These are phyloP conservation scores for Monosporascus sp. DNA, from an alignment of 2,329 filamentous ascomycete genomes.

Conservation along the genomic window DNA sequence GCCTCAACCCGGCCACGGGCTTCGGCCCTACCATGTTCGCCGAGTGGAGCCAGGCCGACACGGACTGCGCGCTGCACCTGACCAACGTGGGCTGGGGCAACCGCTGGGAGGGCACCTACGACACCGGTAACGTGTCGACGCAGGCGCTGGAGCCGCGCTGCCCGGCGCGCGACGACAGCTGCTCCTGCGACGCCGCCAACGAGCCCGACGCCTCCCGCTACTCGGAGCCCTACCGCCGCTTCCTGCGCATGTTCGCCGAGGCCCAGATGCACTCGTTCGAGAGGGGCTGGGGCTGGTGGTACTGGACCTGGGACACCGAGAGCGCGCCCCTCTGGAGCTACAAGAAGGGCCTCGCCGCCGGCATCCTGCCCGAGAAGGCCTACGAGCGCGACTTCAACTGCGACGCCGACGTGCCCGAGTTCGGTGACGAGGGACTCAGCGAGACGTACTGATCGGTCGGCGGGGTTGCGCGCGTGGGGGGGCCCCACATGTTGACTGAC, in stretches of 20 bases:
- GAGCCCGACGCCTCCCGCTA: constrained; percentile 47
- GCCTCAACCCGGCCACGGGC: constrained; percentile 68
- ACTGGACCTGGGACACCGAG: constrained; percentile 98
- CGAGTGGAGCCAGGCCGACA: constrained; percentile 97
- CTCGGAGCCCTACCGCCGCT: constrained; percentile 57
- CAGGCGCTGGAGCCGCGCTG: constrained; percentile 68
- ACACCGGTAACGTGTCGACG: constrained; percentile 57
- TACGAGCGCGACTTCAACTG: constrained; percentile 69
- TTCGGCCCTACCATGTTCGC: constrained; percentile 93
- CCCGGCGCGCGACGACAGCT: constrained; percentile 59
- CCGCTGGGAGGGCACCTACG: constrained; percentile 85
- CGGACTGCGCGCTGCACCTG: constrained; percentile 81
- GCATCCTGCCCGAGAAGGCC: constrained; percentile 72
- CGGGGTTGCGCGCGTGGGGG: too few species aligned
- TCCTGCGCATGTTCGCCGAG: constrained; percentile 84
- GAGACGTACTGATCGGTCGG: constrained; percentile 40
- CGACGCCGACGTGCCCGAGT: constrained; percentile 49
- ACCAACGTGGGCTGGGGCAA: constrained; percentile 87
- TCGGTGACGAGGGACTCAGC: constrained; percentile 37
- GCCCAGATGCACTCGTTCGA: constrained; percentile 96
- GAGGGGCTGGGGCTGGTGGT: constrained; percentile 94
- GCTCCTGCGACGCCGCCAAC: constrained; percentile 73
- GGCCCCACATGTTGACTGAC: too few species aligned
- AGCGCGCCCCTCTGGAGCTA: constrained; percentile 86
- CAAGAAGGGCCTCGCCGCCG: constrained; percentile 69